Evolutionary conservation across 2,329 filamentous ascomycete species (phyloP), one percentile per base, ranked within the genome.

Genomic region (Hirsutella minnesotensis): DNA sequence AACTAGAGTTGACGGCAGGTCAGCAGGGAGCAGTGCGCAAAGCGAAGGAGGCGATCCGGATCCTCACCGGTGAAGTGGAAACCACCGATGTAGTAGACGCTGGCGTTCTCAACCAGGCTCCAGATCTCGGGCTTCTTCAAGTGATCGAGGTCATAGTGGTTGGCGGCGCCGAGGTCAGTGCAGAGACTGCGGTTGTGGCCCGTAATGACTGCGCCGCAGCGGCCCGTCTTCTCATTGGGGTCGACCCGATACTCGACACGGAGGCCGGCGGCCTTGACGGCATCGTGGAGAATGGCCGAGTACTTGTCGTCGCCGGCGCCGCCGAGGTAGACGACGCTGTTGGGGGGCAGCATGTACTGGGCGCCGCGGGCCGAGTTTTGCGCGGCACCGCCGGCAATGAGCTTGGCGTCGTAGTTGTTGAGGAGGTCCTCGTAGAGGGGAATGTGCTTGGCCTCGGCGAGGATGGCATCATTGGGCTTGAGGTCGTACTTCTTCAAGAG

Each of bases 361-460:
- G 90, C 92, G 54, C 92, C 92, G 59, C 92, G 83, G 54, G 92
- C 90, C 42, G 88, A 94, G 77, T 98, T 98, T 71, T 98, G 92
- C 24, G 92, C 92, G 44, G 92, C 92, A 58, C 92, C 92, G 52
- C 92, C 92, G 43, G 92, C 88, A 60, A 96, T 92, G 62, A 96
- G 75, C 70, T 94, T 94, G 50, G 90, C 90, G 56, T 92, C 79
- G 69, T 81, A 86, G 75, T 92, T 90, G 68, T 85, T 83, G 56
- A 95, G 78, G 53, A 96, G 78, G 59, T 98, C 92, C 62, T 96
- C 89, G 67, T 88, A 98, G 59, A 98, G 77, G 38, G 75, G 78
- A 60, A 83, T 73, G 69, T 98, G 92, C 73, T 94, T 83, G 61
- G 86, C 79, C 66, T 94, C 87, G 44, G 90, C 90, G 47, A 98